phyloP scores from a whole-genome alignment of 495 filamentous ascomycete species.

The Cudoniella acicularis region DNA sequence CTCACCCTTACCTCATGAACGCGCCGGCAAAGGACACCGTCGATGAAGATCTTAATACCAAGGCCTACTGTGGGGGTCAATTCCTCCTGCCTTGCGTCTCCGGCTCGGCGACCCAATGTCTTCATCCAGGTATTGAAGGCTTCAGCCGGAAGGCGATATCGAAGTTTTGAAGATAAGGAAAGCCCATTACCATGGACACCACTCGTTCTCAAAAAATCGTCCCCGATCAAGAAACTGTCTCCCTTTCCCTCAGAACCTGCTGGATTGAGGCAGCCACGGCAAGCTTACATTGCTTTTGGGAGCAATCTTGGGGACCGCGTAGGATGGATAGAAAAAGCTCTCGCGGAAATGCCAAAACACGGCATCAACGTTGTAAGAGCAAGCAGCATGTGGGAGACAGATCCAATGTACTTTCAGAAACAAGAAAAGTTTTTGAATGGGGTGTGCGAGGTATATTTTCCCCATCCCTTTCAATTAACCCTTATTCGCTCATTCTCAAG shows the following conservation, averaged over 20 bases:
- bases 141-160: no score
- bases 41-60: no score
- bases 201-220: not conserved
- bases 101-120: no score
- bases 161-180: no score
- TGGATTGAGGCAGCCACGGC: not conserved
- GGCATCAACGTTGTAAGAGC: conserved; percentile 74
- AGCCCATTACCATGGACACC: no score
- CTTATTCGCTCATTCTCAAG: not conserved
- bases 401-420: conserved; percentile 92
- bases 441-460: conserved; percentile 74
- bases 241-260: no score
- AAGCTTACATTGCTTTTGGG: conserved; percentile 80
- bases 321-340: conserved; percentile 76
- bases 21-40: no score
- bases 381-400: conserved; percentile 88
- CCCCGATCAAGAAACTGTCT: no score
- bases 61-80: no score
- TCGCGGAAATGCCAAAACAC: conserved; percentile 64
- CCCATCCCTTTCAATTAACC: not conserved
- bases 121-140: no score
- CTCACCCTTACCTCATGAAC: no score
- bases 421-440: conserved; percentile 90
- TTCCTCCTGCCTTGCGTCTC: no score
- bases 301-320: conserved; percentile 91